Evolutionary conservation across 2,329 filamentous ascomycete species (phyloP), one percentile per base, ranked within the genome.

Genomic region (Tolypocladium album): DNA sequence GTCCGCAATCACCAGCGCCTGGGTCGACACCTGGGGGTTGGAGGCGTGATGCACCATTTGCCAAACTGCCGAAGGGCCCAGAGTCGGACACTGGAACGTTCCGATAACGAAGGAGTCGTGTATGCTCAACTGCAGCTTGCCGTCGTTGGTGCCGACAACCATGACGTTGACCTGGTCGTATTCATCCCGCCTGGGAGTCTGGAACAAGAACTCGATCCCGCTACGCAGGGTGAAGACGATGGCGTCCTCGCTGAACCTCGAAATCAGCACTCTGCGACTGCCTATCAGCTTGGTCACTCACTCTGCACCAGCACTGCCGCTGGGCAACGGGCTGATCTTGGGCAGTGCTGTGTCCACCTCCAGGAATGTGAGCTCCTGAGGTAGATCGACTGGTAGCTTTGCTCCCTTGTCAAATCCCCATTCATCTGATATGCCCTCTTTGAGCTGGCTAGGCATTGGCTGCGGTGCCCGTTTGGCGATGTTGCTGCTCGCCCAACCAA

Each of bases 71-170:
- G 62, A 58, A 53, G 67, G 27, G 20, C 58, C 60, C 4, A 74
- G 76, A 2, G 72, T 70, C 36, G 77, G 80, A 60, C 81, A 79
- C 61, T 76, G 71, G 62, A 92, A 86, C 15, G 75, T 81, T 4
- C 91, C 90, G 61, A 95, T 87, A 61, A 89, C 82, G 67, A 96
- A 90, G 7, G 89, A 92, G 71, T 96, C 89, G 70, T 93, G 93
- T 56, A 96, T 90, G 65, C 86, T 90, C 22, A 95, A 78, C 69
- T 93, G 88, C 15, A 95, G 78, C 22, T 78, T 81, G 11, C 89
- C 89, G 63, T 90, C 82, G 60, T 83, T 82, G 4, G 87, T 89
- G 5, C 89, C 89, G 2, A 89, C 82, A 6, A 93, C 77, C 76
- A 95, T 86, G 64, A 93, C 83, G 70, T 93, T 89, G 52, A 94